Evolutionary conservation across 1,284 basidiomycete species (phyloP), one percentile per base, ranked within the genome.

Genomic region (Leccinum solheimii): DNA sequence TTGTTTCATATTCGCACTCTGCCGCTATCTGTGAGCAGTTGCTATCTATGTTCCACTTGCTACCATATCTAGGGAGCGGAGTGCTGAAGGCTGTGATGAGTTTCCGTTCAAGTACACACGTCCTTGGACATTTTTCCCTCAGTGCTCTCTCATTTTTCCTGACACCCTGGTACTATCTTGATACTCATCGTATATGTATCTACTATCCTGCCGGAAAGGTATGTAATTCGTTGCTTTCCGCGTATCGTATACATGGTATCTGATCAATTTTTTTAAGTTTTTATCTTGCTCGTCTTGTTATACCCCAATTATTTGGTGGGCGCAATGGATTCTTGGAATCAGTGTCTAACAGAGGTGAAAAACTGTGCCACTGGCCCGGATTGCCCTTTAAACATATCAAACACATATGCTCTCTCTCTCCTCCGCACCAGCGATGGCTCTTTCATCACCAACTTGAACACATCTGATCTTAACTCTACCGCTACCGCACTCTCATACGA

Each of bases 351-450:
- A 19, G 34, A 60, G 11, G 16, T 66, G 9, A 55, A 1, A 3
- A 51, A 1, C 36, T 72, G 67, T 5, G 68, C 70, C 7, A 32
- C 2, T 5, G 23, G 55, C 34, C 38, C 2, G 3, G 11, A n/a
- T n/a, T 72, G 69, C 8, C 0, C 13, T 36, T 32, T 60, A 0
- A 60, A 67, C 5, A 62, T 69, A 1, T 57, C 67, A 5, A 67
- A 19, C 21, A 16, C 32, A 0, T 57, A 53, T 2, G 67, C 70
- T 1, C 3, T 72, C 6, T 66, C 61, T 5, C 6, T 63, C 1
- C 70, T 69, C 6, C 62, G 57, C 21, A 62, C 61, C 1, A 71
- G 67, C 23, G 8, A 34, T 0, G 70, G 68, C 1, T 4, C 3
- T 0, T 1, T 14, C 6, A 10, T 66, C 14, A 1, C 49, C 3